Evolutionary conservation across 805 yeast species (phyloP).

Genomic region (Yarrowia divulgata): DNA sequence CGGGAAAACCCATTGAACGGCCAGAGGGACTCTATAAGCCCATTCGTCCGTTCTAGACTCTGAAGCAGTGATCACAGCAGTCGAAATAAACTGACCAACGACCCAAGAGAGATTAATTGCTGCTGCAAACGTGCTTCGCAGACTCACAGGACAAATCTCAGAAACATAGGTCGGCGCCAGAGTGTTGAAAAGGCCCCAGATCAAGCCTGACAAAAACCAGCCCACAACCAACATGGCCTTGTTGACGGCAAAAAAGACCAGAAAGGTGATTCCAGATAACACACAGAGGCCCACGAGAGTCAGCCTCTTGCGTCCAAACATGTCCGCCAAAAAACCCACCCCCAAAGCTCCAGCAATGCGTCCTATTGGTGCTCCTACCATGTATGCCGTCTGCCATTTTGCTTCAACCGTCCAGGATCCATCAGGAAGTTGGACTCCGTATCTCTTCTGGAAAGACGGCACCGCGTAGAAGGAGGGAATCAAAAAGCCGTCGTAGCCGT

Average conservation of each 20-base stretch:
- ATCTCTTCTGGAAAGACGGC: constrained; percentile 55
- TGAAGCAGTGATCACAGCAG: background rate
- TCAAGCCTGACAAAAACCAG: background rate
- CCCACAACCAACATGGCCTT: constrained; percentile 1
- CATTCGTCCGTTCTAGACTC: background rate
- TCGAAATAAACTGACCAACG: background rate
- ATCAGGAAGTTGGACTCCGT: constrained; percentile 48
- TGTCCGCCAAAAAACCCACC: constrained; percentile 57
- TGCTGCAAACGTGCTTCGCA: constrained; percentile 1
- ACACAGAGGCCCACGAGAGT: constrained; percentile 42
- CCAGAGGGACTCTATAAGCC: constrained; percentile 2
- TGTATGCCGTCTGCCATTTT: constrained; percentile 48
- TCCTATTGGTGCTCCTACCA: constrained; percentile 52
- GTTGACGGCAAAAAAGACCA: background rate
- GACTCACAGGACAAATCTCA: background rate
- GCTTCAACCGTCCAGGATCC: constrained; percentile 39
- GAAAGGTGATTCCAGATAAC: constrained; percentile 41
- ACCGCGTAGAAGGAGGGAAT: constrained; percentile 55
- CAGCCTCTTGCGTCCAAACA: constrained; percentile 57
- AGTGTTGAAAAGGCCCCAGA: constrained; percentile 6
- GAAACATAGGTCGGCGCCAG: constrained; percentile 1
- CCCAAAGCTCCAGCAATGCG: constrained; percentile 57
- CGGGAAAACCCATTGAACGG: constrained; percentile 1
- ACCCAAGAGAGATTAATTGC: constrained; percentile 7
- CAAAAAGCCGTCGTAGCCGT: constrained; percentile 57